Evolutionary conservation across 345 rosid genomes (phyloP), one percentile per base, ranked within the genome.

Genomic region (Rubroshorea leprosula): DNA sequence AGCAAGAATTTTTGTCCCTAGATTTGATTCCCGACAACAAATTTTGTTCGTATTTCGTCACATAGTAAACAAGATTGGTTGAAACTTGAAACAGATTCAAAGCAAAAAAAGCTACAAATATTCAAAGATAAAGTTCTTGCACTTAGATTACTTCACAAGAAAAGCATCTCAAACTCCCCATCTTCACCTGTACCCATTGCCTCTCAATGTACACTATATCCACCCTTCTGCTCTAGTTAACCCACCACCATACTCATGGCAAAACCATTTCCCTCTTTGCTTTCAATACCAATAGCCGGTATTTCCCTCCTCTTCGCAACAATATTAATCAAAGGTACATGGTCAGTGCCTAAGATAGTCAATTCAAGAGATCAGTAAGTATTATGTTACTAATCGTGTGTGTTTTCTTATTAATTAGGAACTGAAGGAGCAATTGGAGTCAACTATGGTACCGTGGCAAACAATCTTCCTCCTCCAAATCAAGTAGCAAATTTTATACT

Each of bases 371-470:
- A 6, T 35, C 41, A 35, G 1, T 2, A 35, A 35, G n/a, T n/a
- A n/a, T n/a, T n/a, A n/a, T n/a, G n/a, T n/a, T n/a, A n/a, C n/a
- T n/a, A n/a, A n/a, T n/a, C n/a, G 23, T 26, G 16, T 23, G 52
- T 7, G 13, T 14, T 0, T 5, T 10, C 27, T 25, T n/a, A 54
- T 57, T 54, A 5, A 27, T 9, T 57, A 80, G 87, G 79, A 70
- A 74, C 43, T 14, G 67, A 73, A 44, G 90, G 74, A 16, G 57
- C 60, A 16, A 68, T 89, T 18, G 97, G 96, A 43, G 87, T 83
- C 13, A 86, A 89, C 72, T 92, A 86, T 63, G 98, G 96, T 49
- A 86, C 89, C 19, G 58, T 81, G n/a, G 95, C 89, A 0, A 60
- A 71, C 80, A 63, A 92, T 61, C 93, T 89, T 17, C 98, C 93